Conservation (phyloP, 2,329 filamentous ascomycete species). For the Xylariaceae sp. region DNA sequence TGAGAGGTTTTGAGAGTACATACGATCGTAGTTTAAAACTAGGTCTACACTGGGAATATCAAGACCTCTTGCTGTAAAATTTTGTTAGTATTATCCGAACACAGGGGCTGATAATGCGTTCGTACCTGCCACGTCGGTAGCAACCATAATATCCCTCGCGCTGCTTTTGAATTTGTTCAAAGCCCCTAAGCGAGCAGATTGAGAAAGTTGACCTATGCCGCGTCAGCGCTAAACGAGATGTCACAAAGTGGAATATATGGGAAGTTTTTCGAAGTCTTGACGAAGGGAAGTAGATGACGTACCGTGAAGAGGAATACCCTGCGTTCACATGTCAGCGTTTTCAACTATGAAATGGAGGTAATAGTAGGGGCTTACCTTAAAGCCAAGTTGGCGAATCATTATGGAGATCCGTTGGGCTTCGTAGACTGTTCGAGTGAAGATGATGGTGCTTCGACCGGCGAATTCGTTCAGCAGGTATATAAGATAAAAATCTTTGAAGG, state of each 20-base stretch:
- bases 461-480: slow-evolving; percentile 87
- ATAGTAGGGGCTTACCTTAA: too few relatives aligned
- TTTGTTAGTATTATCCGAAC: slow-evolving; percentile 1
- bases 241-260: background rate
- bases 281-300: slow-evolving; percentile 1
- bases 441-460: slow-evolving; percentile 82
- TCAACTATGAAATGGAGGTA: too few relatives aligned
- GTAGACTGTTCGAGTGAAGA: slow-evolving; percentile 91
- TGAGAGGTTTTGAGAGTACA: background rate
- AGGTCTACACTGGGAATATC: slow-evolving; percentile 93
- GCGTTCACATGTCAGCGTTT: too few relatives aligned
- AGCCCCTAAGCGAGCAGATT: slow-evolving; percentile 84
- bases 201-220: slow-evolving; percentile 74
- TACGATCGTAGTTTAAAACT: slow-evolving; percentile 72
- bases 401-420: slow-evolving; percentile 88
- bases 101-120: background rate
- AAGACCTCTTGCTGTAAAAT: slow-evolving; percentile 72
- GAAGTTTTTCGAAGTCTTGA: background rate
- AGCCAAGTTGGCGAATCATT: slow-evolving; percentile 81
- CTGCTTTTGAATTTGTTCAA: slow-evolving; percentile 88
- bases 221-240: slow-evolving; percentile 11
- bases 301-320: slow-evolving; percentile 87
- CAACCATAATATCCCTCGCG: slow-evolving; percentile 84
- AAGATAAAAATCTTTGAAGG: slow-evolving; percentile 88
- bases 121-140: slow-evolving; percentile 77